Conservation (phyloP, 2,329 filamentous ascomycete species). For the Colletotrichum noveboracense region DNA sequence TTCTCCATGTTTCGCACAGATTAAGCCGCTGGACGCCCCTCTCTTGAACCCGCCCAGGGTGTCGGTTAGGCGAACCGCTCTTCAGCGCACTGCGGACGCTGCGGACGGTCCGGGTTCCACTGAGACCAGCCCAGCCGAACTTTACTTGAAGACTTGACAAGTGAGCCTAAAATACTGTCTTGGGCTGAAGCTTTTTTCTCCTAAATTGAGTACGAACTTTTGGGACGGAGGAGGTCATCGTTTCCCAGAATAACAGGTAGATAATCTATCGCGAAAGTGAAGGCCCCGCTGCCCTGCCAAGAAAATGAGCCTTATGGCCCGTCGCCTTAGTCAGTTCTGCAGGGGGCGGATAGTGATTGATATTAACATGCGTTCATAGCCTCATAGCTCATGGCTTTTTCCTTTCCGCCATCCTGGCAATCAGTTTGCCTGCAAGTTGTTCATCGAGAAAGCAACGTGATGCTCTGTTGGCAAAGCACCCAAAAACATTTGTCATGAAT, state of each 20-base stretch:
- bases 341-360: background rate
- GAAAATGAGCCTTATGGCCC: background rate
- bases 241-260: constrained; percentile 1
- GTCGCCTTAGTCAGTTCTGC: background rate
- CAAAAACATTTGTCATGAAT: background rate
- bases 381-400: background rate
- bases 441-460: background rate
- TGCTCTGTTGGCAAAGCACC: background rate
- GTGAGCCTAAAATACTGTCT: background rate
- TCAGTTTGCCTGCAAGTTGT: background rate
- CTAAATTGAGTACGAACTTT: background rate
- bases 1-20: constrained; percentile 15
- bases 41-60: background rate
- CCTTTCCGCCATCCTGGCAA: background rate
- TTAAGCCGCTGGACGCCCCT: background rate
- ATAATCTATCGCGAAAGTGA: background rate
- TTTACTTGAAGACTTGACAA: constrained; percentile 13
- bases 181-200: background rate
- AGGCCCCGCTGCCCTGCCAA: background rate
- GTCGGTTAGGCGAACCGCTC: constrained; percentile 2
- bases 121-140: background rate
- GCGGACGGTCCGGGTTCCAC: background rate
- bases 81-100: background rate
- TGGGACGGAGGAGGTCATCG: background rate
- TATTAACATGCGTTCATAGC: constrained; percentile 3